Base-by-base conservation (phyloP, 352 stramenopile species). In the Phytophthora boehmeriae region DNA sequence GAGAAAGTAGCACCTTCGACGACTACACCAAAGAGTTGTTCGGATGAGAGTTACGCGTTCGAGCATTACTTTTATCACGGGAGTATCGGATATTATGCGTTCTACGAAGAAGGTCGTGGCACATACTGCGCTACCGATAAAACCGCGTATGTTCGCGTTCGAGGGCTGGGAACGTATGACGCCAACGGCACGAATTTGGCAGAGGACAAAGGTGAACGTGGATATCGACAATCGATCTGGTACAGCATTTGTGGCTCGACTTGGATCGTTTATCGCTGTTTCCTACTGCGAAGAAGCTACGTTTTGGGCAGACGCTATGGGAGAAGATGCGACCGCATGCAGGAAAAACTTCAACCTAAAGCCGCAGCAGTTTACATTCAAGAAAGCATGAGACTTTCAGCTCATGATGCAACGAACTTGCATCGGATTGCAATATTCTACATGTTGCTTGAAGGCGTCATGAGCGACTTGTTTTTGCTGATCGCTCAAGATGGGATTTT, bases 31-130 rank as follows among this genome's bases (percentile, higher is more conserved):
- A 25, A 13, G 5, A 47, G 22, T 13, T 66, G 49, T 10, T 32
- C 9, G 0, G 36, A 47, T 4, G 25, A 73, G 36, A 65, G 65
- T 25, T 64, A 59, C 17, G 20, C 39, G 14, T 60, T 74, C 19
- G 39, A 69, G 4, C 59, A 74, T 22, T 70, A 63, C 36, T 70
- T 74, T 36, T 74, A 74, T 25, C 66, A 74, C 20, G 66, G 54
- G 8, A 61, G 38, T 16, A 59, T 74, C 8, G 66, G 66, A n/a
- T 74, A 70, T 28, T 70, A 59, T 54, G 41, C 66, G 1, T 74
- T 74, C 39, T 74, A 74, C 45, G 59, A 69, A 32, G 66, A 74
- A 47, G 66, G 49, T 1, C 23, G 35, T 10, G 66, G 66, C 1
- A 64, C 50, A 8, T 74, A 53, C 25, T 74, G 54, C 10, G 27